Evolutionary conservation across 768 basidiomycete genomes (phyloP).

Genomic region (Inosperma sp.): DNA sequence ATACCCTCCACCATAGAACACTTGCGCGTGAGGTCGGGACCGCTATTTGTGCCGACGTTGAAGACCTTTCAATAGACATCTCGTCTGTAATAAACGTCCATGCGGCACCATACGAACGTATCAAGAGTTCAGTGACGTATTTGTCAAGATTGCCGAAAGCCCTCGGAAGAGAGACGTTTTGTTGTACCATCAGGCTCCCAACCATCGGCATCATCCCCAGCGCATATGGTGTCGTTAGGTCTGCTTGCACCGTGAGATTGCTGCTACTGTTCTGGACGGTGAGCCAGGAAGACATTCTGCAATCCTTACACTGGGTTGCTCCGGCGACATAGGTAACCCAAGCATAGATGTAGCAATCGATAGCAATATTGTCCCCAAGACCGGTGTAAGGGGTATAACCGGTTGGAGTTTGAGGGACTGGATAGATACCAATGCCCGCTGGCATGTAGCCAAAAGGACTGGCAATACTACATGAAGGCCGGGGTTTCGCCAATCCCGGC

Average conservation of each 20-base stretch:
- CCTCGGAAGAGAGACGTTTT: neutral
- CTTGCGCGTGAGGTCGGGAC: neutral
- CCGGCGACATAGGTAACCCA: neutral
- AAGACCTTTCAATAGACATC: neutral
- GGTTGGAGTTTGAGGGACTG: too few species aligned
- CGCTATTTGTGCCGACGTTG: neutral
- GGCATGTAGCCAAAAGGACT: neutral
- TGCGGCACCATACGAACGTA: neutral
- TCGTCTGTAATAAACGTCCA: neutral
- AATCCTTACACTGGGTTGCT: neutral
- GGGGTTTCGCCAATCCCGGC: too few species aligned
- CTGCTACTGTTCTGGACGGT: constrained; percentile 1
- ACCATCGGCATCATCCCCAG: neutral
- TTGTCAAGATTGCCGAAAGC: neutral
- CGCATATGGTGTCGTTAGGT: neutral
- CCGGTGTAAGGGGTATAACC: neutral
- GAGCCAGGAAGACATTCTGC: neutral
- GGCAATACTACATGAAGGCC: neutral
- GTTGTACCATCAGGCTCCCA: neutral
- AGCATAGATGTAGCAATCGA: neutral
- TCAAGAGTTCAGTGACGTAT: neutral
- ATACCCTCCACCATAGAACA: neutral
- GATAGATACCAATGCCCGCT: neutral
- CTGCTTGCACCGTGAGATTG: neutral
- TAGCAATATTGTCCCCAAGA: neutral